phyloP scores from a whole-genome alignment of 495 filamentous ascomycete genomes.

The Tuber borchii region DNA sequence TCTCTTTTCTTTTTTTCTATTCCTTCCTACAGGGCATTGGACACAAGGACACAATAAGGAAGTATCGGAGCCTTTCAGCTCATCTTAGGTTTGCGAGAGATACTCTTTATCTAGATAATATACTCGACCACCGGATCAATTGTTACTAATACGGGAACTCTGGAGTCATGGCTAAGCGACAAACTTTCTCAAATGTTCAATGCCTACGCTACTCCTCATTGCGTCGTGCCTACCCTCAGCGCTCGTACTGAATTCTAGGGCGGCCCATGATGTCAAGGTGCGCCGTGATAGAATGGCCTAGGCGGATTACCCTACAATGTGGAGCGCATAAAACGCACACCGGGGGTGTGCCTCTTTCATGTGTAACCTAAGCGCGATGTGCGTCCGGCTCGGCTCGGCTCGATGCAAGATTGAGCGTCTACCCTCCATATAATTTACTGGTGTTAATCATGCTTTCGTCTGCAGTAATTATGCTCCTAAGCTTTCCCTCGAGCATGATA shows the following conservation, averaged over 20 bases:
- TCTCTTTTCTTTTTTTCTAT: background rate
- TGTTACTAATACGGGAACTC: background rate
- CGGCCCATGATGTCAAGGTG: background rate
- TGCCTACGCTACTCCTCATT: too few relatives aligned
- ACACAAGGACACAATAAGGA: background rate
- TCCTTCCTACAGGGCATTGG: background rate
- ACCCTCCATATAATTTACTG: background rate
- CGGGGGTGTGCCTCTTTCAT: background rate
- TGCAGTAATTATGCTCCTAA: background rate
- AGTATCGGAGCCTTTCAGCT: background rate
- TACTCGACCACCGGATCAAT: background rate
- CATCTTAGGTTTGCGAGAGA: background rate
- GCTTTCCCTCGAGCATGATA: too few relatives aligned
- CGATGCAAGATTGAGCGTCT: background rate
- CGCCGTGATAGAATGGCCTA: background rate
- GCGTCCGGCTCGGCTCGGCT: background rate
- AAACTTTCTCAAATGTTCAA: background rate
- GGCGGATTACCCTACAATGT: background rate
- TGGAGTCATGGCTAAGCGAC: too few relatives aligned
- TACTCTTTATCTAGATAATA: background rate
- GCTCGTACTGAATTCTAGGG: background rate
- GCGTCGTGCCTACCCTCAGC: background rate
- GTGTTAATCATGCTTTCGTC: background rate
- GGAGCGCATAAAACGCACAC: background rate
- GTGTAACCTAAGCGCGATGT: background rate